Conservation (phyloP, 257 asterid genomes). For the Nicotiana noctiflora region DNA sequence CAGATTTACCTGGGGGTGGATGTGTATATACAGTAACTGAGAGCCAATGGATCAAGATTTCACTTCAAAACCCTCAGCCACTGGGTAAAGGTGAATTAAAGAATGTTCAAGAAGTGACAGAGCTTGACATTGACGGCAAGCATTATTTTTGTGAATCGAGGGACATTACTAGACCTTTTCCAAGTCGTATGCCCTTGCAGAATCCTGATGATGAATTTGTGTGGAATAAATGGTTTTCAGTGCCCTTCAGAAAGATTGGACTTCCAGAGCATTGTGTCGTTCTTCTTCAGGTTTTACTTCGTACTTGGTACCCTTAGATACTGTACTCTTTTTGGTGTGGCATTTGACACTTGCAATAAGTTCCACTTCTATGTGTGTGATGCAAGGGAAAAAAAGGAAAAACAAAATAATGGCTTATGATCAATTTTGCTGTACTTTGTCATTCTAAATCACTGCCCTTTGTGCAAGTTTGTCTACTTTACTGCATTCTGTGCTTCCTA, state of each 20-base stretch:
- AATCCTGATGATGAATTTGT: constrained; percentile 92
- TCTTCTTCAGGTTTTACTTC: constrained; percentile 77
- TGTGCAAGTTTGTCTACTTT: too few species aligned
- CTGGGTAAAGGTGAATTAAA: constrained; percentile 82
- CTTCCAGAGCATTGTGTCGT: constrained; percentile 81
- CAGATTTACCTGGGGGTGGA: constrained; percentile 93
- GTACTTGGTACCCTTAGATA: constrained; percentile 36
- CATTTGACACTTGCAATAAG: constrained; percentile 11
- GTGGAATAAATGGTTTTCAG: constrained; percentile 94
- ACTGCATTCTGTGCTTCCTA: too few species aligned
- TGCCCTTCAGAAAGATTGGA: constrained; percentile 79
- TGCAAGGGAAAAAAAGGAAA: not conserved
- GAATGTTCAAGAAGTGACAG: constrained; percentile 82
- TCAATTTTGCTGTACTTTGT: too few species aligned
- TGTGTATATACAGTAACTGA: constrained; percentile 74
- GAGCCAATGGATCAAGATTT: constrained; percentile 87
- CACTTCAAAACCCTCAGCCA: constrained; percentile 88
- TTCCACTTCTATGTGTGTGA: not conserved
- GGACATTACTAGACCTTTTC: constrained; percentile 92
- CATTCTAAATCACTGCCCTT: too few species aligned
- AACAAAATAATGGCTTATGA: not conserved
- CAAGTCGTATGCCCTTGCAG: constrained; percentile 77
- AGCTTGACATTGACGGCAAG: constrained; percentile 91
- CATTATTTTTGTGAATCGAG: constrained; percentile 88
- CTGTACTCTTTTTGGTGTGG: constrained; percentile 14